phyloP scores from a whole-genome alignment of 179 eudicot species.

The Silene coronaria region DNA sequence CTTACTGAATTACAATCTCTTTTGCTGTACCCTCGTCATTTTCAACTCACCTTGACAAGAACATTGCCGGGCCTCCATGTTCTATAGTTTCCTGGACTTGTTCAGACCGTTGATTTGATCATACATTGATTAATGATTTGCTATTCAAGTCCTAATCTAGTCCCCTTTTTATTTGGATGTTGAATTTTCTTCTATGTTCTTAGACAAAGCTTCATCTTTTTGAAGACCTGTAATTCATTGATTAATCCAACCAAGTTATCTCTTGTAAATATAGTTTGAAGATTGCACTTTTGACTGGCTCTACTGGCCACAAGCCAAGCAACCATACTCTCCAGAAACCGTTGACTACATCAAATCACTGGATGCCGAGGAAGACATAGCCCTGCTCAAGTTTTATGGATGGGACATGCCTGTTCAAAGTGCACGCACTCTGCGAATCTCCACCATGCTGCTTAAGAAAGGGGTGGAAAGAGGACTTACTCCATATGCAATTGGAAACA shows the following conservation, averaged over 20 bases:
- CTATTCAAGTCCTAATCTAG: neutral
- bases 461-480: constrained; percentile 64
- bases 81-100: neutral
- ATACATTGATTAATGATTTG: neutral
- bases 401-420: constrained; percentile 58
- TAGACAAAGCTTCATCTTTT: no score
- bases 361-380: constrained; percentile 72
- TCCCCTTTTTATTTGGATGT: neutral
- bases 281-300: constrained; percentile 95
- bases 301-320: constrained; percentile 81
- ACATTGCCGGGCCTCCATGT: neutral
- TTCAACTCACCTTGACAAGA: neutral
- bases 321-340: constrained; percentile 54
- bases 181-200: neutral
- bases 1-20: neutral
- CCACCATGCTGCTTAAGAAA: constrained; percentile 83
- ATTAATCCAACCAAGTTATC: neutral
- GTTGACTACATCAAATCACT: constrained; percentile 61
- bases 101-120: neutral
- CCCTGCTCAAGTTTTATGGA: constrained; percentile 58
- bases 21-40: neutral
- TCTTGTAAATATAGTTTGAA: constrained; percentile 45
- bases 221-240: neutral
- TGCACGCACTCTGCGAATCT: constrained; percentile 55
- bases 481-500: constrained; percentile 65